These are phyloP conservation scores for Saprolegnia diclina DNA, from an alignment of 352 stramenopile genomes.

Conservation along the genomic window DNA sequence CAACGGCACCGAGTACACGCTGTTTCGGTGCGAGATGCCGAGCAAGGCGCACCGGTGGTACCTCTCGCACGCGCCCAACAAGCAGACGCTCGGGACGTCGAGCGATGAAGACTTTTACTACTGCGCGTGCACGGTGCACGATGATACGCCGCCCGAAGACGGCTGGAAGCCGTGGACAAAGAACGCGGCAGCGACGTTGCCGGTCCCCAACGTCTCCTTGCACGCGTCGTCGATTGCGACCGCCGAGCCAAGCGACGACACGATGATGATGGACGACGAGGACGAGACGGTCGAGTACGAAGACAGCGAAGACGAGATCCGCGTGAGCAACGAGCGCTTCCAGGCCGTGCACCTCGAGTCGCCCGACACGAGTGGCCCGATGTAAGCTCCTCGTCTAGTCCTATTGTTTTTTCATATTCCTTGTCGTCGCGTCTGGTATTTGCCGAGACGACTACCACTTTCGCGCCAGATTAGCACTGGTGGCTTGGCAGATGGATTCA, in stretches of 20 bases:
- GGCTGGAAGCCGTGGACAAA: conserved; percentile 85
- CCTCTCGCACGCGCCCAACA: conserved; percentile 93
- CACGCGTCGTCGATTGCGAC: conserved; percentile 56
- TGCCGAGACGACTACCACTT: not conserved
- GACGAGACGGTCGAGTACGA: conserved; percentile 84
- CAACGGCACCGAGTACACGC: conserved; percentile 80
- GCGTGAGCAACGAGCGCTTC: conserved; percentile 86
- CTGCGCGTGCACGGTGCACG: conserved; percentile 70
- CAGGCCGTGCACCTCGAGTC: conserved; percentile 76
- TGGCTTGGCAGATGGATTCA: too few relatives aligned
- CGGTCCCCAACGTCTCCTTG: conserved; percentile 59
- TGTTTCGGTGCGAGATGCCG: conserved; percentile 97
- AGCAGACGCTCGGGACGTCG: conserved; percentile 74
- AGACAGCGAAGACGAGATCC: conserved; percentile 86
- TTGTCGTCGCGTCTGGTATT: not conserved
- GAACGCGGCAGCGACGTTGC: conserved; percentile 66
- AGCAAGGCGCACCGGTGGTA: conserved; percentile 98
- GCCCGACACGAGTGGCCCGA: conserved; percentile 13
- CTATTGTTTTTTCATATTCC: conserved; percentile 1
- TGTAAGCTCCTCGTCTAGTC: not conserved
- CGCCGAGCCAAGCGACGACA: conserved; percentile 22
- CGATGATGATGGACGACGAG: conserved; percentile 63
- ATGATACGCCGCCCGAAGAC: conserved; percentile 65
- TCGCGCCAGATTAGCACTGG: too few relatives aligned
- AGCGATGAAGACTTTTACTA: conserved; percentile 87